Evolutionary conservation across 2,329 filamentous ascomycete species (phyloP), one percentile per base, ranked within the genome.

Genomic region (Cryphonectria carpinicola): DNA sequence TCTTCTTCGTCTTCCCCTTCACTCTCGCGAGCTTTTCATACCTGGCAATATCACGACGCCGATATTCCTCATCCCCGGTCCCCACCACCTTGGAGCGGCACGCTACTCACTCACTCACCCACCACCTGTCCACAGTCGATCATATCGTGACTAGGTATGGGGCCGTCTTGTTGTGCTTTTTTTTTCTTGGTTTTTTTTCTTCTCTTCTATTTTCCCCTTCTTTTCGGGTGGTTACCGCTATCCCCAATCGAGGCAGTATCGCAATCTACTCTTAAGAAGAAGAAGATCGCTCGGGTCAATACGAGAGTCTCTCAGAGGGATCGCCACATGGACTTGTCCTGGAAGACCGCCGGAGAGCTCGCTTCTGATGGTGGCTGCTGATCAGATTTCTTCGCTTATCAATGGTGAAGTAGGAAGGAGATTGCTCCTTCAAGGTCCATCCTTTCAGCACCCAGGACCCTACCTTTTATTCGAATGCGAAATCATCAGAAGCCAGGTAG

Each of bases 21-120:
- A 49, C 46, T 49, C 46, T 49, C 22, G 46, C 19, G 22, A n/a
- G 1, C 52, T 25, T 28, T 25, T 25, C 25, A 56, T 56, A 25
- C 25, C n/a, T 37, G n/a, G 13, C 60, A 63, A 28, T 43, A n/a
- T 43, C 35, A 43, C n/a, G 32, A 35, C 32, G 14, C 58, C 58
- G 58, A 62, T 62, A 35, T 39, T 41, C 11, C 37, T 35, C 58
- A n/a, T 62, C 22, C n/a, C 35, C 60, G 37, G 60, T 63, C 37
- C 37, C 37, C 37, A 62, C 58, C 58, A 56, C 22, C 39, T 63
- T 43, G 37, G 14, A 25, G 37, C 60, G 41, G 61, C 61, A n/a
- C n/a, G 39, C 39, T 46, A 13, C 39, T 43, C n/a, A 43, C 58
- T 35, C 37, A 14, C n/a, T 35, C 35, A 22, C 17, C 14, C 1